phyloP scores from a whole-genome alignment of 2,329 filamentous ascomycete genomes.

The Microdochium nivale region DNA sequence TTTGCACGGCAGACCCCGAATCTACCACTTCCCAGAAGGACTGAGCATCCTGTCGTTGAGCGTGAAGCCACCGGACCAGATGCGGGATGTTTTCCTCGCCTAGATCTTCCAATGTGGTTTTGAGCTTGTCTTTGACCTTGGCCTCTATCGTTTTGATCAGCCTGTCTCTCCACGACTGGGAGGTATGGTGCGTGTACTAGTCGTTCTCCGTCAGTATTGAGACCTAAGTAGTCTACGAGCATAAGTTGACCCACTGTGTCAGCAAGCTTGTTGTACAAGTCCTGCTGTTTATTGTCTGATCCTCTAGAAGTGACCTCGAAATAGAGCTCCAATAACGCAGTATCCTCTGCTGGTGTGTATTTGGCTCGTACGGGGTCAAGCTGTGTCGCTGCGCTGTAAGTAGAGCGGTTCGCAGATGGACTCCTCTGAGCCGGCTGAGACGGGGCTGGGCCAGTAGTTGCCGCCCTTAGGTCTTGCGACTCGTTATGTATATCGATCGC shows the following conservation, averaged over 20 bases:
- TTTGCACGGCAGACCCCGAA: not conserved
- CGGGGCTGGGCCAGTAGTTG: not conserved
- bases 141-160: conserved; percentile 2
- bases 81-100: not conserved
- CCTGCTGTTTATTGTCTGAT: not conserved
- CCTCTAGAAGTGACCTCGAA: conserved; percentile 6
- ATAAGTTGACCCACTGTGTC: conserved; percentile 14
- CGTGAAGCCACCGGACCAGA: not conserved
- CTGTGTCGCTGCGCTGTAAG: not conserved
- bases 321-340: conserved; percentile 18
- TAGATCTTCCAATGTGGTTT: not conserved
- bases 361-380: conserved; percentile 1
- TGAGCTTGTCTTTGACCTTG: conserved; percentile 1
- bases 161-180: conserved; percentile 17
- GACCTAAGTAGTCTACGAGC: not conserved
- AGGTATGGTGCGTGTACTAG: conserved; percentile 22
- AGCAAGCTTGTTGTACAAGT: conserved; percentile 13
- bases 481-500: conserved; percentile 10
- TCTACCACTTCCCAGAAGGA: not conserved
- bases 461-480: not conserved
- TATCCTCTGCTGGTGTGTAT: conserved; percentile 26
- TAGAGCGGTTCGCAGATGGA: conserved; percentile 3
- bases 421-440: not conserved
- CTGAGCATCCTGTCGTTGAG: not conserved
- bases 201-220: conserved; percentile 2